These are phyloP conservation scores for Pseudisothecium myosuroides DNA, from an alignment of 225 moss, liverwort and hornwort species.

Conservation along the genomic window DNA sequence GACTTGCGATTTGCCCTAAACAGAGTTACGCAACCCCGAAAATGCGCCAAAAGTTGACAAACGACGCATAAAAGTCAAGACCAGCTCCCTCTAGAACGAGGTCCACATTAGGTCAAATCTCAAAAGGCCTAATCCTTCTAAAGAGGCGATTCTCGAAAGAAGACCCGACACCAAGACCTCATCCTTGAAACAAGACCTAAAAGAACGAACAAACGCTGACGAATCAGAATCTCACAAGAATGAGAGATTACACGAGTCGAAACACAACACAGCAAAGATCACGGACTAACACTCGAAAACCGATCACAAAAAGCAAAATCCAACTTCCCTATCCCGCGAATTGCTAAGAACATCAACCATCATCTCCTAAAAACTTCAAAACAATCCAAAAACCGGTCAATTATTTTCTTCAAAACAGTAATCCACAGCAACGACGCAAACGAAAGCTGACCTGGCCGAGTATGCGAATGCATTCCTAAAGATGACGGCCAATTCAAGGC, in stretches of 20 bases:
- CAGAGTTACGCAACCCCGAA: not conserved
- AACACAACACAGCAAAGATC: not conserved
- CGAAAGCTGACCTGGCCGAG: constrained; percentile 9
- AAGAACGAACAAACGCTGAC: not conserved
- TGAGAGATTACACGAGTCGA: not conserved
- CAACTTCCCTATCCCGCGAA: not conserved
- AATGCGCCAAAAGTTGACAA: not conserved
- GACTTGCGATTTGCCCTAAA: not conserved
- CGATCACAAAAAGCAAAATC: not conserved
- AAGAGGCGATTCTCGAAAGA: not conserved
- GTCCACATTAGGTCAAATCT: not conserved
- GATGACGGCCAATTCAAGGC: not conserved
- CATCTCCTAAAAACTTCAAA: not conserved
- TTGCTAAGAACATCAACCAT: not conserved
- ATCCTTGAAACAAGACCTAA: not conserved
- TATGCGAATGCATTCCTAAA: constrained; percentile 9
- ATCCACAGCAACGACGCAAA: not conserved
- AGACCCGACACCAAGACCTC: not conserved
- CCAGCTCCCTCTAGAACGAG: not conserved
- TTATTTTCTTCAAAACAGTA: not conserved
- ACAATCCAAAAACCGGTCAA: not conserved
- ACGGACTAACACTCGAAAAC: not conserved
- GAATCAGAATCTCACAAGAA: not conserved
- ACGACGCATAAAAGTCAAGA: not conserved
- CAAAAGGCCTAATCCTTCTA: not conserved